Conservation (phyloP, 805 yeast genomes). For the Monosporozyma aquatica region DNA sequence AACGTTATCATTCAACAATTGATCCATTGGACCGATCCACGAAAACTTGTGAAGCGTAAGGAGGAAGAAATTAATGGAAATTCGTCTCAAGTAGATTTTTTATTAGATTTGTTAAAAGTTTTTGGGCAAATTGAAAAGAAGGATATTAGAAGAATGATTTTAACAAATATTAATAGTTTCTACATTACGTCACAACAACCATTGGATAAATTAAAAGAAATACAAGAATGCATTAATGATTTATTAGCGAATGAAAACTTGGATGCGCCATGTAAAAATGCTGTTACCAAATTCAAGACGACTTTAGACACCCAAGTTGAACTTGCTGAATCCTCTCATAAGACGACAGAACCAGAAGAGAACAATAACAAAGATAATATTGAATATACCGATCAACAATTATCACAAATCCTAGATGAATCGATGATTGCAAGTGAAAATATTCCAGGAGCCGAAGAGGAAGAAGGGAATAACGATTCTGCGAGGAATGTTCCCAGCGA, state of each 20-base stretch:
- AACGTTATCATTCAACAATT: constrained; percentile 57
- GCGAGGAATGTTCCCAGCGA: neutral
- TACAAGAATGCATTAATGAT: constrained; percentile 24
- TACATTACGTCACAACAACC: constrained; percentile 31
- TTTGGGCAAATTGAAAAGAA: constrained; percentile 40
- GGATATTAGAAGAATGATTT: constrained; percentile 45
- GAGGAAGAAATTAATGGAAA: constrained; percentile 36
- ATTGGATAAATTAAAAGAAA: constrained; percentile 19
- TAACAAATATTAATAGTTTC: constrained; percentile 43
- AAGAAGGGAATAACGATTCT: neutral
- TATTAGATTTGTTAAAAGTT: constrained; percentile 43
- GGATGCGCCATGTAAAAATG: constrained; percentile 31
- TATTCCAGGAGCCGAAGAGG: neutral
- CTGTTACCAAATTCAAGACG: constrained; percentile 26
- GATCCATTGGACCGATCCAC: constrained; percentile 79
- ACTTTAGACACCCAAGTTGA: constrained; percentile 8
- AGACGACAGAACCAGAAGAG: constrained; percentile 1
- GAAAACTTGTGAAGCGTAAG: constrained; percentile 43
- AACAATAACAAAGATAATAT: neutral
- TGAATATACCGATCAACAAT: constrained; percentile 14
- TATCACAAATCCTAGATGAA: constrained; percentile 17
- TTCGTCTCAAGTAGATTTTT: constrained; percentile 47
- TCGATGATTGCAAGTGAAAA: constrained; percentile 2
- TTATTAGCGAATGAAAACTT: constrained; percentile 25
- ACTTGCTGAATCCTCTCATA: constrained; percentile 10